A percentile compares a stretch with the other conserved stretches of the same genome.
Conservation (phyloP, 805 yeast genomes). For the Myxozyma geophila region DNA sequence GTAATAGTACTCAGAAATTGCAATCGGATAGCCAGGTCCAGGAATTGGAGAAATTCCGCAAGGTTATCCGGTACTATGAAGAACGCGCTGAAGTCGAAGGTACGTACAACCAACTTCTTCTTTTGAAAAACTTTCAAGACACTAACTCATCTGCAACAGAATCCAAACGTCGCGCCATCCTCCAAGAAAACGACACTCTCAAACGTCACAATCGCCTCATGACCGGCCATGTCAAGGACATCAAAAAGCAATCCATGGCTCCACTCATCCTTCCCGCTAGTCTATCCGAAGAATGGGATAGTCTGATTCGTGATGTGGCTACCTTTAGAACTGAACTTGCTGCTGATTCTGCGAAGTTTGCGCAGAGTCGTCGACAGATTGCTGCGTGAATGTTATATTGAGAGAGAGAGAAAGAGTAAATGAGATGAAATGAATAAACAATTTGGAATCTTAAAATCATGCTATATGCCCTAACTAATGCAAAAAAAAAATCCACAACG, state of each 20-base stretch:
- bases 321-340: neutral
- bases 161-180: slow-evolving; percentile 43
- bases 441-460: too few species aligned
- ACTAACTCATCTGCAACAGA: slow-evolving; percentile 35
- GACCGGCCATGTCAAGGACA: slow-evolving; percentile 40
- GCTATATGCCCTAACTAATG: too few species aligned
- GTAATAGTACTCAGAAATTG: slow-evolving; percentile 35
- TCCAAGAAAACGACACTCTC: slow-evolving; percentile 40
- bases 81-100: slow-evolving; percentile 40
- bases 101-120: neutral
- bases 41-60: slow-evolving; percentile 41
- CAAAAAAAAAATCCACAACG: too few species aligned
- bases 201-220: slow-evolving; percentile 42
- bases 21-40: slow-evolving; percentile 38
- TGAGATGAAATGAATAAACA: too few species aligned
- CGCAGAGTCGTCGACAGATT: too few species aligned
- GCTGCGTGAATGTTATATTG: too few species aligned
- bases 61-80: slow-evolving; percentile 43
- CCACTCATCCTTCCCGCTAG: slow-evolving; percentile 8
- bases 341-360: neutral
- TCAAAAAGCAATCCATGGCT: slow-evolving; percentile 7
- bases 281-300: slow-evolving; percentile 12
- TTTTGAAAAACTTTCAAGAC: neutral
- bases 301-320: slow-evolving; percentile 13
- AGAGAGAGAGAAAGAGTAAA: too few species aligned